Conservation (phyloP, 1,284 basidiomycete genomes). For the Apiotrichum montevideense region DNA sequence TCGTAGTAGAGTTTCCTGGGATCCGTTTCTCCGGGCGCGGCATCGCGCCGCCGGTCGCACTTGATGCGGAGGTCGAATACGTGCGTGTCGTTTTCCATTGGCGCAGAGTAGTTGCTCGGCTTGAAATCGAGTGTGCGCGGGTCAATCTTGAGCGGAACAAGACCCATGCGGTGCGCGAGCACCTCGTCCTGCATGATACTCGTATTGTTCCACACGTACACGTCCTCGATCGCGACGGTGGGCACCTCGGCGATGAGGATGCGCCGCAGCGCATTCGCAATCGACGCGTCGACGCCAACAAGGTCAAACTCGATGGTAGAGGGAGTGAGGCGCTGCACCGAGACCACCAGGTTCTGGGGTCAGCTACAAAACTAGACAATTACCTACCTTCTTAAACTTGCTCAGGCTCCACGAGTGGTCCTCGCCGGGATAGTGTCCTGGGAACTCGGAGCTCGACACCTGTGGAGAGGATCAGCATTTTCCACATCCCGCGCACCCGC, state of each 20-base stretch:
- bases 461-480: background rate
- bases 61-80: constrained; percentile 73
- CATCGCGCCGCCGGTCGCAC: constrained; percentile 60
- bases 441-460: constrained; percentile 20
- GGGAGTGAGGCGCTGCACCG: constrained; percentile 70
- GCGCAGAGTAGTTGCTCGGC: constrained; percentile 50
- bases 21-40: constrained; percentile 56
- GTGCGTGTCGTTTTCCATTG: constrained; percentile 86
- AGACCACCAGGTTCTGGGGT: constrained; percentile 62
- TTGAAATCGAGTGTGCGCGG: constrained; percentile 55
- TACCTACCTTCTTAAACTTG: constrained; percentile 63
- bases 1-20: constrained; percentile 64
- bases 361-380: background rate
- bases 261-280: constrained; percentile 89
- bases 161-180: constrained; percentile 79
- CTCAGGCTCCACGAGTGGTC: constrained; percentile 75
- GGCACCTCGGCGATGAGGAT: constrained; percentile 95
- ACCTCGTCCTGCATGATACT: constrained; percentile 93
- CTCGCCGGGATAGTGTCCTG: constrained; percentile 59
- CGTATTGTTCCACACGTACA: constrained; percentile 94
- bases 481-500: background rate
- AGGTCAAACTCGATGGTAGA: constrained; percentile 89
- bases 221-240: constrained; percentile 85
- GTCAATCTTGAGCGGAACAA: constrained; percentile 83
- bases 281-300: constrained; percentile 89